Base-by-base conservation (phyloP, 1,139 yeast species). In the Saccharomyces hybrid region DNA sequence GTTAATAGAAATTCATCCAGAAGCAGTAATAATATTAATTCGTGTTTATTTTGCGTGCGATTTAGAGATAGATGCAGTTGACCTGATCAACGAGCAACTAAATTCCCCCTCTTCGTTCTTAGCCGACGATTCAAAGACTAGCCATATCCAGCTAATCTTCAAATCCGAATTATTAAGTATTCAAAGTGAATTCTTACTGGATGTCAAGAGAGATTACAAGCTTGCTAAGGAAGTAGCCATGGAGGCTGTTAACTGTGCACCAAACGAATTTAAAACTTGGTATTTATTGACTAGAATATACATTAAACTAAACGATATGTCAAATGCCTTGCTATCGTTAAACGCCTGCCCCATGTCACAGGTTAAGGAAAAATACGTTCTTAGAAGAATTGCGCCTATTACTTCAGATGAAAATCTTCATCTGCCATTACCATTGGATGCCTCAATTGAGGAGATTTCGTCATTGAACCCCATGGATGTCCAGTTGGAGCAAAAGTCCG, bases 291-390 rank as follows among this genome's bases (percentile, higher is more conserved):
- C 91, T 2, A 78, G 81, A 62, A 84, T 85, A 1, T 89, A 93
- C 67, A 84, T 93, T 49, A 80, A 82, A 56, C 73, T 80, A 59
- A 88, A 84, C 53, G 95, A 93, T 69, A 86, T 83, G 66, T 93
- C 87, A 65, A 85, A 85, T 66, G 96, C 98, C 0, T 77, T 95
- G 55, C 73, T 91, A 56, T 84, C 96, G 0, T 77, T 93, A 61
- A 93, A 93, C 67, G 87, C 97, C 2, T 88, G 97, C 64, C 99
- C 99, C 16, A 90, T 93, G 96, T 86, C 91, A 62, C 82, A 95
- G 1, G 83, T 83, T 62, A 84, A 83, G 64, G 95, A 88, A 58
- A 81, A 82, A 76, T 95, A 72, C 81, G 90, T 76, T 71, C 64
- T 73, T 56, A 70, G 70, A 54, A 65, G 78, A 58, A 67, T 72